phyloP scores from a whole-genome alignment of 306 rosid species.

The Pyrus communis region DNA sequence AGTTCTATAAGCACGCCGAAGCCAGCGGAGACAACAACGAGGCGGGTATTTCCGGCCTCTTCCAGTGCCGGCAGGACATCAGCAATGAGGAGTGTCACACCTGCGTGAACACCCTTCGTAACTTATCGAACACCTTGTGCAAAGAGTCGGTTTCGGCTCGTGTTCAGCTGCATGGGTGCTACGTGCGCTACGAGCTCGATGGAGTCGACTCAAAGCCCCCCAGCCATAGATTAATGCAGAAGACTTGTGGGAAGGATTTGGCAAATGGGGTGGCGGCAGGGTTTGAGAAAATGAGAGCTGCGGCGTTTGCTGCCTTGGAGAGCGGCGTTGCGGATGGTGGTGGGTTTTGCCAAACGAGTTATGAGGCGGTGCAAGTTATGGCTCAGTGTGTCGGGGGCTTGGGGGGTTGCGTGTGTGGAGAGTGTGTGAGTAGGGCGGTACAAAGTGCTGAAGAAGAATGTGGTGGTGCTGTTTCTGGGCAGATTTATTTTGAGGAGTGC shows the following conservation, averaged over 20 bases:
- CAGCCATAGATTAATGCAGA: constrained; percentile 21
- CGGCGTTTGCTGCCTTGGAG: constrained; percentile 40
- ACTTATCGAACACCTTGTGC: constrained; percentile 39
- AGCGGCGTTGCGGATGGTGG: constrained; percentile 24
- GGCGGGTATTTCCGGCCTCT: constrained; percentile 35
- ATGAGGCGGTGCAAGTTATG: constrained; percentile 36
- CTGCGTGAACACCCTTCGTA: constrained; percentile 40
- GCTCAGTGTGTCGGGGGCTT: constrained; percentile 60
- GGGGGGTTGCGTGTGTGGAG: constrained; percentile 46
- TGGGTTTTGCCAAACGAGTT: constrained; percentile 27
- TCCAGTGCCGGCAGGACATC: constrained; percentile 60
- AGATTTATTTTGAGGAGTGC: constrained; percentile 55
- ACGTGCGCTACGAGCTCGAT: constrained; percentile 33
- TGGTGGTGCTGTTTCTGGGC: constrained; percentile 29
- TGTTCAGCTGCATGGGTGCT: constrained; percentile 61
- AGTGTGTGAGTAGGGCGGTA: constrained; percentile 50
- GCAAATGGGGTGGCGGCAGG: neutral
- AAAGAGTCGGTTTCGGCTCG: constrained; percentile 35
- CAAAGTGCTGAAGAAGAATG: constrained; percentile 45
- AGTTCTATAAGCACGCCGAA: constrained; percentile 43
- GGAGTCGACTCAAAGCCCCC: neutral
- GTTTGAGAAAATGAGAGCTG: constrained; percentile 30
- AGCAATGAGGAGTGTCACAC: constrained; percentile 34
- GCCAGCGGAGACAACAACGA: neutral
- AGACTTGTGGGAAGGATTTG: constrained; percentile 29